phyloP scores from a whole-genome alignment of 2,329 filamentous ascomycete genomes.

The Aspergillus unguis region DNA sequence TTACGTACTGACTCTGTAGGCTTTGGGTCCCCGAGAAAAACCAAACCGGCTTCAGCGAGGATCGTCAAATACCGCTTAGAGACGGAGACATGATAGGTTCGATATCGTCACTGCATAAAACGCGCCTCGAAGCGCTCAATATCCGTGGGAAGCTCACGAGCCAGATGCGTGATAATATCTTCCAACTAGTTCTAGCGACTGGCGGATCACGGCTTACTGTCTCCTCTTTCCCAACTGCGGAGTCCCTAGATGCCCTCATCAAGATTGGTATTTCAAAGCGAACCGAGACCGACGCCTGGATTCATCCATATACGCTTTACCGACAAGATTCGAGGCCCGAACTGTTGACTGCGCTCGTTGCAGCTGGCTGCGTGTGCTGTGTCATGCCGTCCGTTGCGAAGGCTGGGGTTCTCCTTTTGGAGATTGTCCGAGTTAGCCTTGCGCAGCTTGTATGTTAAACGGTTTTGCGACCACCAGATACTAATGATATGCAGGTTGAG shows the following conservation, averaged over 20 bases:
- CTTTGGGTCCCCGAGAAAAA: constrained; percentile 7
- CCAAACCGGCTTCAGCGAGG: constrained; percentile 3
- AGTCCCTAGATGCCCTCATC: constrained; percentile 5
- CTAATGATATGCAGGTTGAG: not conserved
- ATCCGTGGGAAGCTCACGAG: constrained; percentile 6
- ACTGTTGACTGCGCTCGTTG: constrained; percentile 1
- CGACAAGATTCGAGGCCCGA: constrained; percentile 1
- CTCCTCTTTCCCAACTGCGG: constrained; percentile 8
- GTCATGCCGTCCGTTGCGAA: constrained; percentile 4
- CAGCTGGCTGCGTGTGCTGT: constrained; percentile 7
- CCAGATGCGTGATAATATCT: constrained; percentile 3
- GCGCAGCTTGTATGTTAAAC: constrained; percentile 1
- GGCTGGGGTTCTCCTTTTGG: constrained; percentile 5
- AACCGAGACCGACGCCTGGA: constrained; percentile 8
- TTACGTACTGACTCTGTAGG: not conserved
- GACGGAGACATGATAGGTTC: constrained; percentile 8
- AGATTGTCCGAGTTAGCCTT: constrained; percentile 6
- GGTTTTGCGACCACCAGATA: too few relatives aligned
- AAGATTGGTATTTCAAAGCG: constrained; percentile 8
- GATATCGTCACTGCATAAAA: constrained; percentile 1
- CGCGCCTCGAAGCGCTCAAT: constrained; percentile 4
- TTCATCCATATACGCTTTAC: constrained; percentile 8
- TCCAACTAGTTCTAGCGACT: constrained; percentile 1
- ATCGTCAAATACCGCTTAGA: constrained; percentile 1
- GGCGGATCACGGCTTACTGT: constrained; percentile 1